Evolutionary conservation across 73 alveolate species (phyloP).

Genomic region (Tetrahymena malaccensis): DNA sequence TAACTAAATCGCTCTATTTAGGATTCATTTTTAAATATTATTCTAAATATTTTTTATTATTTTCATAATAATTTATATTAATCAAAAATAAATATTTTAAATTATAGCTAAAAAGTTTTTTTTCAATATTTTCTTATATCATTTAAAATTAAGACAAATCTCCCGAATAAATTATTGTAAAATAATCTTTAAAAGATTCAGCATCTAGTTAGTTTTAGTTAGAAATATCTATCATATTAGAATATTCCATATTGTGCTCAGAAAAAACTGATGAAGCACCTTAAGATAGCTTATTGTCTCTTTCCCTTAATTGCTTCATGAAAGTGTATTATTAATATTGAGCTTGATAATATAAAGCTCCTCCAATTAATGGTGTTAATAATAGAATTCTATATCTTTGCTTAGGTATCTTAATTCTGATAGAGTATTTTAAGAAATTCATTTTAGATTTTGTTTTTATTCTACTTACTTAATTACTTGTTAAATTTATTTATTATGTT

Average conservation of each 20-base stretch:
- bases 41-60: not conserved
- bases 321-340: not conserved
- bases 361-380: not conserved
- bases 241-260: not conserved
- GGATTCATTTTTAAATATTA: not conserved
- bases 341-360: not conserved
- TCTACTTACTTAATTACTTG: not conserved
- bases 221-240: not conserved
- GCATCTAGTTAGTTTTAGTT: not conserved
- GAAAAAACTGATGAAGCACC: not conserved
- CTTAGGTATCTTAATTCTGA: not conserved
- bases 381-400: not conserved
- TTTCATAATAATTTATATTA: not conserved
- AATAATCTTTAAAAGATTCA: not conserved
- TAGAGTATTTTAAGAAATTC: not conserved
- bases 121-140: not conserved
- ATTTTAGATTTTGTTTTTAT: not conserved
- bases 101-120: not conserved
- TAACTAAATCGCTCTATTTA: not conserved
- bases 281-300: not conserved
- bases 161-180: not conserved
- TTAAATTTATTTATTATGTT: not conserved
- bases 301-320: not conserved
- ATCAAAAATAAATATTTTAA: not conserved
- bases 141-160: not conserved